A percentile compares a stretch with the other conserved stretches of the same genome.
Evolutionary conservation across 1,284 basidiomycete species (phyloP).

Genomic region (Boletus hoseneyae): DNA sequence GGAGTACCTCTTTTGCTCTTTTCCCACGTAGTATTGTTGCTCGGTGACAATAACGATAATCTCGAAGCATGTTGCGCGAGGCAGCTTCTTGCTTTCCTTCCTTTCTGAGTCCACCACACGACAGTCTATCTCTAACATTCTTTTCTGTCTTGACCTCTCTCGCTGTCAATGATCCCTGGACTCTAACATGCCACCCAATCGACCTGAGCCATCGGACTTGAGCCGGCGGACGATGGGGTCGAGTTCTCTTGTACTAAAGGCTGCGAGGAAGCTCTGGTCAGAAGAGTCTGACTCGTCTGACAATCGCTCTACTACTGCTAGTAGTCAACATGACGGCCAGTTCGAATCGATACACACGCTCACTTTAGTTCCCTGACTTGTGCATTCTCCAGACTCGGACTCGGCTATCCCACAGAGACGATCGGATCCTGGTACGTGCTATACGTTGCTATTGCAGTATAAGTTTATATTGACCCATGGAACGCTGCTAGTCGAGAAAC

Average conservation of each 20-base stretch:
- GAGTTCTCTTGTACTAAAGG: constrained; percentile 10
- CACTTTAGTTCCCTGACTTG: neutral
- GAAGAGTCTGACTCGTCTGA: constrained; percentile 13
- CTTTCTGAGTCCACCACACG: neutral
- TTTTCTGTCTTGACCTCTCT: neutral
- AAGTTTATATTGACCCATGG: neutral
- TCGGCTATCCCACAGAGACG: constrained; percentile 2
- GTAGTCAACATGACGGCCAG: constrained; percentile 11
- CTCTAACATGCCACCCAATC: constrained; percentile 15
- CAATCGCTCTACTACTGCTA: neutral
- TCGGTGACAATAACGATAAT: constrained; percentile 4
- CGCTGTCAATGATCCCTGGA: neutral
- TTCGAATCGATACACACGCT: neutral
- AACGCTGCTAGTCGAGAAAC: constrained; percentile 9
- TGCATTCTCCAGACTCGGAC: constrained; percentile 19
- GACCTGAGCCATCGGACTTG: neutral
- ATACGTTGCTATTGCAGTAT: neutral
- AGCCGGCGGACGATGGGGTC: neutral
- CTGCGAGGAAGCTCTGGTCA: constrained; percentile 16
- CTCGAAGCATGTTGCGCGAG: neutral
- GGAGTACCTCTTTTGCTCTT: too few species aligned
- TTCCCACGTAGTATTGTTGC: too few species aligned
- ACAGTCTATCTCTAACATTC: too few species aligned
- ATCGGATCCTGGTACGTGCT: constrained; percentile 4
- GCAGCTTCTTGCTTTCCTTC: too few species aligned